phyloP scores from a whole-genome alignment of 1,139 yeast species.

The Meyerozyma guilliermondii region DNA sequence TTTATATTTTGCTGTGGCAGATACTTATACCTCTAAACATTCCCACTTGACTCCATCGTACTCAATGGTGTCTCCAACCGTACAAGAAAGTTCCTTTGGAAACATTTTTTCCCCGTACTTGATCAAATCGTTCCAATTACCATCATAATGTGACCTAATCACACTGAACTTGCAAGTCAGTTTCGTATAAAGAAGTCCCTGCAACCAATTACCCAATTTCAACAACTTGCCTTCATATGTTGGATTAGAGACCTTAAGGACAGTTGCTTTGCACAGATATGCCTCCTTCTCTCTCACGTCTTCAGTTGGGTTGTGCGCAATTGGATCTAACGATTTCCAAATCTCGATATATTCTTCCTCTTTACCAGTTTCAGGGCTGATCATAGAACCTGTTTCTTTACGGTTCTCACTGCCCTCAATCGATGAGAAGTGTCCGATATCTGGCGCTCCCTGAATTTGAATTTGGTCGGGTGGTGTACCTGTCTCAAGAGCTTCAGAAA shows the following conservation, averaged over 20 bases:
- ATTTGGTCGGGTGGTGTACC: conserved; percentile 10
- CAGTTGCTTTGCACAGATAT: conserved; percentile 7
- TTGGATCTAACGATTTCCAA: conserved; percentile 52
- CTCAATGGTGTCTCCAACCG: conserved; percentile 8
- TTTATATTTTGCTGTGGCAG: neutral
- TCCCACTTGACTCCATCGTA: conserved; percentile 14
- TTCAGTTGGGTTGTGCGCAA: conserved; percentile 20
- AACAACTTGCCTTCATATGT: conserved; percentile 40
- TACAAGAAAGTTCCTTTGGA: conserved; percentile 19
- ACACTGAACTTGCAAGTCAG: conserved; percentile 18
- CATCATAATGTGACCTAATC: conserved; percentile 19
- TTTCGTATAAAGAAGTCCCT: conserved; percentile 6
- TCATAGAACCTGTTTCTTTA: conserved; percentile 51
- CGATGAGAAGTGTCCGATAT: conserved; percentile 41
- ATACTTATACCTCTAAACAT: conserved; percentile 13
- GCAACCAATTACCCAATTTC: conserved; percentile 46
- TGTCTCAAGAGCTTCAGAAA: conserved; percentile 18
- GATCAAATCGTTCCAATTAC: conserved; percentile 22
- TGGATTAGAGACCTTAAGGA: conserved; percentile 7
- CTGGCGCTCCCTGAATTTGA: conserved; percentile 24
- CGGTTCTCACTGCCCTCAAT: conserved; percentile 39
- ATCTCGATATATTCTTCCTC: conserved; percentile 47
- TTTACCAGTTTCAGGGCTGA: conserved; percentile 41
- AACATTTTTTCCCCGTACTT: conserved; percentile 23
- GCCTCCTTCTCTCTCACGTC: conserved; percentile 22